Evolutionary conservation across 768 basidiomycete species (phyloP), one percentile per base, ranked within the genome.

Genomic region (Omphalotus guepiniiformis): DNA sequence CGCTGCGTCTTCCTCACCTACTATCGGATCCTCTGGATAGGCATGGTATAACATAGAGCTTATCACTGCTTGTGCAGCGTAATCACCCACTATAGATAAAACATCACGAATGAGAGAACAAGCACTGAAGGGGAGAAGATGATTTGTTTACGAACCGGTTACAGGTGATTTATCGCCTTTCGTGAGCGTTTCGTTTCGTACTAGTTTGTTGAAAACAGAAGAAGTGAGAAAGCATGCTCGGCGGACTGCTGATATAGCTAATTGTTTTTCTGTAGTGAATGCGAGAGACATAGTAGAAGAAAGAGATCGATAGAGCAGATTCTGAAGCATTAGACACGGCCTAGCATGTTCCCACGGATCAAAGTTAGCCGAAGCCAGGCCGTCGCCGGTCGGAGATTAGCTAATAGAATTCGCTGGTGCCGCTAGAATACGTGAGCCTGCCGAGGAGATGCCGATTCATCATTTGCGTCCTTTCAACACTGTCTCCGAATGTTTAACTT

Each of bases 131-230:
- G 36, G 30, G n/a, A n/a, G n/a, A n/a, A n/a, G n/a, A n/a, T n/a
- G n/a, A n/a, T n/a, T n/a, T 6, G 13, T 21, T 25, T 34, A 55
- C 72, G 41, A 50, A 87, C 90, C 85, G 9, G 92, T 94, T 1
- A 95, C 92, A 8, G 92, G 92, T 2, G 85, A 87, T 64, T 93
- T 93, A 71, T 99, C 95, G 22, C 76, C 82, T 63, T 99, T 97
- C 39, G 83, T 83, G 30, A 94, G 70, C 0, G 88, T 93, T 65
- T 95, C 95, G 55, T 82, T 81, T 52, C 82, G 84, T 53, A 91
- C 83, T 44, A 96, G 78, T 42, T 80, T 83, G 57, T 85, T 82
- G 69, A 97, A 96, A 16, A 97, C 88, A 2, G 84, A 78, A 2
- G 84, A 79, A 1, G 94, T 94, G 51, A 96, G 72, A 21, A 74